phyloP scores from a whole-genome alignment of 306 rosid genomes.

The Hippophae rhamnoides region DNA sequence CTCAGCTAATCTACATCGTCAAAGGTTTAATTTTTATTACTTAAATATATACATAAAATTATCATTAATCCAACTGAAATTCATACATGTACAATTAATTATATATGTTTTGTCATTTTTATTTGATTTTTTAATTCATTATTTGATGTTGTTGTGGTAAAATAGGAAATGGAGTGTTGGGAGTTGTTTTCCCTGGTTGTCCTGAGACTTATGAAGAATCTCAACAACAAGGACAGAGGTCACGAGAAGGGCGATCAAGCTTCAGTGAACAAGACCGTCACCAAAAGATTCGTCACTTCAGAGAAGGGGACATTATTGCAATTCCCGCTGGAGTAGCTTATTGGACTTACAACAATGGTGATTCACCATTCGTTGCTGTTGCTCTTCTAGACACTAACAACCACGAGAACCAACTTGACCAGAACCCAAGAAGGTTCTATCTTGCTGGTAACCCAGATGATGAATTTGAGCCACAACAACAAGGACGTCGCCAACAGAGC shows the following conservation, averaged over 20 bases:
- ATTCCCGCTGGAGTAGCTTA: constrained; percentile 30
- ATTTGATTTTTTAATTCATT: not conserved
- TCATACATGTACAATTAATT: not conserved
- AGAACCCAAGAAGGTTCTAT: constrained; percentile 44
- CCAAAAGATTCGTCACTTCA: constrained; percentile 3
- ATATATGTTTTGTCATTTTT: not conserved
- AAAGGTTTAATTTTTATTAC: constrained; percentile 13
- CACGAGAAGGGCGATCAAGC: not conserved
- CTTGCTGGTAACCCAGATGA: constrained; percentile 47
- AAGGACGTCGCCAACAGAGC: not conserved
- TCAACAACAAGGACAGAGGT: not conserved
- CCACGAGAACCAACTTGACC: constrained; percentile 49
- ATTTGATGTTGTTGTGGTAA: not conserved
- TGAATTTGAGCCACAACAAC: constrained; percentile 16
- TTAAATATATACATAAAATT: not conserved
- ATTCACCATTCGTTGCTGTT: constrained; percentile 20
- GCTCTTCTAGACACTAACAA: constrained; percentile 33
- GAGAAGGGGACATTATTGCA: constrained; percentile 35
- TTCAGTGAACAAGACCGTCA: not conserved
- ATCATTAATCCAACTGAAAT: not conserved
- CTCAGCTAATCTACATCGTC: constrained; percentile 26
- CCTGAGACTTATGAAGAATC: constrained; percentile 31
- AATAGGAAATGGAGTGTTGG: constrained; percentile 27
- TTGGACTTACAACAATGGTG: constrained; percentile 32
- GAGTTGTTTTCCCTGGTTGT: constrained; percentile 31